A percentile compares a stretch with the other conserved stretches of the same genome.
These are phyloP conservation scores for Trypethelium eluteriae DNA, from an alignment of 495 filamentous ascomycete genomes.

Conservation along the genomic window DNA sequence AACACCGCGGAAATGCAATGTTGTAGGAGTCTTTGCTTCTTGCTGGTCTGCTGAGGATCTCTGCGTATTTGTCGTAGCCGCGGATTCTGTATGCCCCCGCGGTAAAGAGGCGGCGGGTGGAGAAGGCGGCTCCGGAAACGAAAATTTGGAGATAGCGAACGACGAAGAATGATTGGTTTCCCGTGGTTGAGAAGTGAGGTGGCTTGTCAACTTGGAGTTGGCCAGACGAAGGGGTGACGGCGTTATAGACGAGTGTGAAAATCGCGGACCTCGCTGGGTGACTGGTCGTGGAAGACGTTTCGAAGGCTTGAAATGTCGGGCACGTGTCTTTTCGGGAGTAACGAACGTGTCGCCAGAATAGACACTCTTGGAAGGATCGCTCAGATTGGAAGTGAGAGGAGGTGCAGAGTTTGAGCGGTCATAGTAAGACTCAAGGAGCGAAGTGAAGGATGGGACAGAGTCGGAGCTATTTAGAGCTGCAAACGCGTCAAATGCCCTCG, in stretches of 20 bases:
- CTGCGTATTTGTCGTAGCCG: not conserved
- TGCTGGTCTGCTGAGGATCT: too few relatives aligned
- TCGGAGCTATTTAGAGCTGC: not conserved
- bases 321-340: not conserved
- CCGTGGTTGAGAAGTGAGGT: not conserved
- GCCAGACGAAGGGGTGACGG: constrained; percentile 1
- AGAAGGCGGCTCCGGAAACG: not conserved
- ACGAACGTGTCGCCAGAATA: not conserved
- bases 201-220: not conserved
- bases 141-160: constrained; percentile 9
- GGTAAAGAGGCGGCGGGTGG: not conserved
- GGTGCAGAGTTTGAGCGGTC: constrained; percentile 8
- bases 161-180: not conserved
- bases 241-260: constrained; percentile 4
- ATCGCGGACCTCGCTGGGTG: not conserved
- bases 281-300: constrained; percentile 4
- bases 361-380: not conserved
- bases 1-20: constrained; percentile 28
- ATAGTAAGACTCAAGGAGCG: constrained; percentile 9
- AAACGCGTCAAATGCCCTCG: not conserved
- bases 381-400: not conserved
- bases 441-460: constrained; percentile 9
- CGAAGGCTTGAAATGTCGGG: constrained; percentile 8
- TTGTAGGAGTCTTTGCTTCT: constrained; percentile 17
- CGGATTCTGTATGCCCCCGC: not conserved